phyloP scores from a whole-genome alignment of 2,329 filamentous ascomycete species.

The Aspergillus sp. region DNA sequence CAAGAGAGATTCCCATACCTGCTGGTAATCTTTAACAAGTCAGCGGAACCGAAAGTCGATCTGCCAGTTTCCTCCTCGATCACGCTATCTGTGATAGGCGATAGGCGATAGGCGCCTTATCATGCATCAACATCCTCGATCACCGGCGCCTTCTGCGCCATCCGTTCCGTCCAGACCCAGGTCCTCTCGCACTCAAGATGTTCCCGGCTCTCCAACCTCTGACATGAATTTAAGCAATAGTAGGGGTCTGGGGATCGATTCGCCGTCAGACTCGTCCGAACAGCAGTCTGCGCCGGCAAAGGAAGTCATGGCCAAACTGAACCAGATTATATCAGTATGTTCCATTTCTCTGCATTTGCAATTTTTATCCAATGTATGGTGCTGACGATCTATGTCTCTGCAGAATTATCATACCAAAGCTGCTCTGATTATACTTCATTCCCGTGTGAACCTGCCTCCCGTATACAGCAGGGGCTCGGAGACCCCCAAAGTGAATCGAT shows the following conservation, averaged over 20 bases:
- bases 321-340: constrained; percentile 83
- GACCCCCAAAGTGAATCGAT: constrained; percentile 67
- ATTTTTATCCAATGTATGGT: no score
- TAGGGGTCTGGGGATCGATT: constrained; percentile 44
- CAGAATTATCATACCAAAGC: constrained; percentile 91
- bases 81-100: background rate
- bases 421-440: constrained; percentile 72
- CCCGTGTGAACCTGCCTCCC: constrained; percentile 62
- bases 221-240: constrained; percentile 44
- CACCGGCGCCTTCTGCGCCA: constrained; percentile 64
- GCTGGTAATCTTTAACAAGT: background rate
- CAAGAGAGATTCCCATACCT: constrained; percentile 2
- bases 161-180: constrained; percentile 65
- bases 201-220: constrained; percentile 47
- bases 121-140: constrained; percentile 88
- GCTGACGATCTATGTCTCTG: background rate
- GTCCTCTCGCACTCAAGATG: constrained; percentile 63
- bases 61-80: constrained; percentile 1
- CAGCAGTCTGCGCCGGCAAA: constrained; percentile 43
- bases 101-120: constrained; percentile 15
- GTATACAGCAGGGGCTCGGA: constrained; percentile 49
- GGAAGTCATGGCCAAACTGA: constrained; percentile 70
- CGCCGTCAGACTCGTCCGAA: constrained; percentile 37
- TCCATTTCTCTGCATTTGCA: no score
- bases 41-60: background rate